Conservation (phyloP, 768 basidiomycete genomes). For the Lactifluus subvellereus region DNA sequence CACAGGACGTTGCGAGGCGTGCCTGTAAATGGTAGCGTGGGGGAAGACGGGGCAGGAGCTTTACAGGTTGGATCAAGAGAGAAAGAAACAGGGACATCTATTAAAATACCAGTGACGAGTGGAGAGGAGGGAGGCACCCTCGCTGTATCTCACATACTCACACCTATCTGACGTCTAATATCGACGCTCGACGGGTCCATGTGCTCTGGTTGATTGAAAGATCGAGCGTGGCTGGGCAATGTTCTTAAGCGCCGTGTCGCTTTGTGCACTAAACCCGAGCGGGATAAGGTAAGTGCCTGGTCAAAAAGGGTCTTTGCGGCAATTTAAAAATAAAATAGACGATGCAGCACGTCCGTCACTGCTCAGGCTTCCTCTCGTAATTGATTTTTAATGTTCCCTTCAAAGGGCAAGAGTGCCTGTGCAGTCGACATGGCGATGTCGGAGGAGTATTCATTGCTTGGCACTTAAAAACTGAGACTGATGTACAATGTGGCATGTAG, state of each 20-base stretch:
- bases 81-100: conserved; percentile 2
- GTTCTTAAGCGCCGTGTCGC: conserved; percentile 6
- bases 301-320: conserved; percentile 14
- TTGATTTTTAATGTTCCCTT: background rate
- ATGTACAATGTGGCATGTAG: background rate
- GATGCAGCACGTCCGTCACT: background rate
- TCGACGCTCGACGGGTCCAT: background rate
- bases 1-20: conserved; percentile 21
- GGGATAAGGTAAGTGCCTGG: conserved; percentile 22
- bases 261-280: conserved; percentile 16
- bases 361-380: background rate
- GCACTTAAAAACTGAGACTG: background rate
- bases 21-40: conserved; percentile 26
- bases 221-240: conserved; percentile 1
- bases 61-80: background rate
- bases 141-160: conserved; percentile 7
- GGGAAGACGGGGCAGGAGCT: conserved; percentile 2
- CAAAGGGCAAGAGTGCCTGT: background rate
- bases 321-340: conserved; percentile 12
- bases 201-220: background rate
- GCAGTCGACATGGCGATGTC: background rate
- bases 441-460: background rate
- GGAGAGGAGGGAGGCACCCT: background rate
- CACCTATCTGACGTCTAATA: background rate
- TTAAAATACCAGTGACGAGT: background rate